Percentiles rank a stretch among this genome's conserved stretches.
Conservation (phyloP, 768 basidiomycete genomes). For the Candolleomyces efflorescens region DNA sequence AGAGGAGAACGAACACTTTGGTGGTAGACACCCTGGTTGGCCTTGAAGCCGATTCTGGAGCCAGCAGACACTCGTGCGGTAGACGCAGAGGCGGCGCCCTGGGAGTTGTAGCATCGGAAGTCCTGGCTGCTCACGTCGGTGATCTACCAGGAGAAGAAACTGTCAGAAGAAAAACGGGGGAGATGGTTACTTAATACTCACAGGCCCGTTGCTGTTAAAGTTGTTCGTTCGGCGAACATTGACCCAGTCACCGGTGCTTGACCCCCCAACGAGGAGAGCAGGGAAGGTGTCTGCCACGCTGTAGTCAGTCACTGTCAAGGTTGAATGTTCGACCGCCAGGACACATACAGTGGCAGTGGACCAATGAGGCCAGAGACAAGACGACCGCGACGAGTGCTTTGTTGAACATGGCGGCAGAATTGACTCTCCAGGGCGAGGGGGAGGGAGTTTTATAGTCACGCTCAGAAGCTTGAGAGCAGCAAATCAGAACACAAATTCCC, state of each 20-base stretch:
- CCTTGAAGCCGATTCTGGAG: constrained; percentile 8
- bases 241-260: constrained; percentile 10
- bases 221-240: constrained; percentile 12
- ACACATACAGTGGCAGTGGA: constrained; percentile 21
- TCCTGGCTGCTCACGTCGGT: constrained; percentile 12
- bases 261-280: constrained; percentile 6
- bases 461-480: too few species aligned
- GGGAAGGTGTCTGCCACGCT: constrained; percentile 11
- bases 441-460: neutral
- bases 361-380: constrained; percentile 17
- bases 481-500: neutral
- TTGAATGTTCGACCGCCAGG: neutral
- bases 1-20: constrained; percentile 6
- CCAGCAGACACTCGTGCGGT: constrained; percentile 13
- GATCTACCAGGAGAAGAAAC: neutral
- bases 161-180: too few species aligned
- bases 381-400: constrained; percentile 14
- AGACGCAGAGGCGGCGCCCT: neutral
- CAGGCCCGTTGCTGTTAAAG: constrained; percentile 5
- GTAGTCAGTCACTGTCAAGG: neutral
- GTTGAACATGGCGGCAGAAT: constrained; percentile 13
- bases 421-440: neutral
- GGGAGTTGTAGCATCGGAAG: constrained; percentile 14
- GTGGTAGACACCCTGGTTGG: constrained; percentile 11
- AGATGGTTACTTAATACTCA: too few species aligned